phyloP scores from a whole-genome alignment of 2,329 filamentous ascomycete genomes.

The Parafenestella ontariensis region DNA sequence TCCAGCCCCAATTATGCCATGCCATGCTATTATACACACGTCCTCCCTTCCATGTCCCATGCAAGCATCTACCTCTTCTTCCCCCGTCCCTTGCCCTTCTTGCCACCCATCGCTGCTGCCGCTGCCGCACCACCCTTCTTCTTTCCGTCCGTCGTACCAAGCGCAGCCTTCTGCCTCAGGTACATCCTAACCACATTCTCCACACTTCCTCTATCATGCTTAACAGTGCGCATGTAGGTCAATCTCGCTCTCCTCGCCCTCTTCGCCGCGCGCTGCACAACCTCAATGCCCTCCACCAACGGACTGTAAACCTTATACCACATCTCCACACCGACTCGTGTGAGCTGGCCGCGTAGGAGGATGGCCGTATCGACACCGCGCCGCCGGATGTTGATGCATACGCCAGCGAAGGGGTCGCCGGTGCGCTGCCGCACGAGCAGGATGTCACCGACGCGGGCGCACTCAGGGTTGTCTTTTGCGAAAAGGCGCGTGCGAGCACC shows the following conservation, averaged over 20 bases:
- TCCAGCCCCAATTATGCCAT: not conserved
- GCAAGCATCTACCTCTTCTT: conserved; percentile 37
- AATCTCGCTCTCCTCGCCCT: conserved; percentile 84
- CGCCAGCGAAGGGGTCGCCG: conserved; percentile 88
- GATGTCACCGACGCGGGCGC: conserved; percentile 85
- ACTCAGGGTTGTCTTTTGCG: conserved; percentile 76
- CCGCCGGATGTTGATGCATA: conserved; percentile 84
- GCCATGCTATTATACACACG: conserved; percentile 4
- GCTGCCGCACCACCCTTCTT: conserved; percentile 32
- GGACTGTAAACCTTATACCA: conserved; percentile 96
- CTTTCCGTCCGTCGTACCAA: conserved; percentile 44
- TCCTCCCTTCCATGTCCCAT: not conserved
- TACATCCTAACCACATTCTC: conserved; percentile 48
- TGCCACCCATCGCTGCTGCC: conserved; percentile 32
- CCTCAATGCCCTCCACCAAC: conserved; percentile 87
- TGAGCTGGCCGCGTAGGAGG: conserved; percentile 83
- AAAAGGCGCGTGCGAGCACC: conserved; percentile 85
- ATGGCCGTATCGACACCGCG: conserved; percentile 88
- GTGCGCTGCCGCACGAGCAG: conserved; percentile 85
- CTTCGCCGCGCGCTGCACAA: conserved; percentile 86
- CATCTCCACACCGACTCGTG: conserved; percentile 91
- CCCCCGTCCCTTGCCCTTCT: conserved; percentile 37
- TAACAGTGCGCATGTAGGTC: conserved; percentile 77
- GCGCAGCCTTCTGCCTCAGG: conserved; percentile 46
- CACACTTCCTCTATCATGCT: conserved; percentile 49